Conservation (phyloP, 257 asterid species). For the Solanum dulcamara region DNA sequence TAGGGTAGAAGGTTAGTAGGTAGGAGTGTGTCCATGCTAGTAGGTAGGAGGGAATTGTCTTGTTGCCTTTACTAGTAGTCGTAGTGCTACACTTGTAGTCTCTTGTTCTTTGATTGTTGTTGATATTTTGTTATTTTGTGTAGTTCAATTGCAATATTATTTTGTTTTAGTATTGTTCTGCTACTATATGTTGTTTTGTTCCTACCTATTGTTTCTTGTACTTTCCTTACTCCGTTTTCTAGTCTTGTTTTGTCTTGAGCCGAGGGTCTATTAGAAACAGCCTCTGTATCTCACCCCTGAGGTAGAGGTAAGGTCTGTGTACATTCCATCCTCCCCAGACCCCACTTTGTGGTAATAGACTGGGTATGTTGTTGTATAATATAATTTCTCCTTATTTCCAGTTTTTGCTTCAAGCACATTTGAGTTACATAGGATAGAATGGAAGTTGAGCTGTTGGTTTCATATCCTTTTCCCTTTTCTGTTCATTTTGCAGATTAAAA, state of each 20-base stretch:
- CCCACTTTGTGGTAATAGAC: neutral
- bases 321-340: neutral
- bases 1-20: neutral
- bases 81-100: neutral
- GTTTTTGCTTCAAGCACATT: neutral
- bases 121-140: neutral
- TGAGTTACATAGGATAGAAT: neutral
- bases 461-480: neutral
- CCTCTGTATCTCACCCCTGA: neutral
- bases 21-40: neutral
- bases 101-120: neutral
- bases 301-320: neutral
- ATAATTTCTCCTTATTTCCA: neutral
- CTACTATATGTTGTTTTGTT: neutral
- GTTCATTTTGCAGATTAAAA: conserved; percentile 48
- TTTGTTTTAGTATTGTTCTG: neutral
- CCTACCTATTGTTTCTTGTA: neutral
- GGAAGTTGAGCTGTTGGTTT: neutral
- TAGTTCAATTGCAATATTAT: neutral
- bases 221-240: neutral
- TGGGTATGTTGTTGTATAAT: neutral
- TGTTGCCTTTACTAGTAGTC: neutral
- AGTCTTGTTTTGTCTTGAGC: neutral
- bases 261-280: neutral
- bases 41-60: neutral